phyloP scores from a whole-genome alignment of 371 early-diverging fungal genomes.

The Saksenaea vasiformis region DNA sequence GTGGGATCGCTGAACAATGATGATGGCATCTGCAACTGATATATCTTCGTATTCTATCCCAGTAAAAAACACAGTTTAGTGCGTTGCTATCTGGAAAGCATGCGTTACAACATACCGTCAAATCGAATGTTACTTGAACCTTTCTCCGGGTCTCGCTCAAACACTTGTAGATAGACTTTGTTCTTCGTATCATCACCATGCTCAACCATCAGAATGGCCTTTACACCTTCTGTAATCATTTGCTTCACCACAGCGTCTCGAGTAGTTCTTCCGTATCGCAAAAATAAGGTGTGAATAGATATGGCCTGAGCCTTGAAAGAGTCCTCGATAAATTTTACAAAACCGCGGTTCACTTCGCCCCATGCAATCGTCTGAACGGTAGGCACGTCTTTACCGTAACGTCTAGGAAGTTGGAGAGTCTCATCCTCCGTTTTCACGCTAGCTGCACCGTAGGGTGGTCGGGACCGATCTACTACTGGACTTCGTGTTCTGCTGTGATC shows the following conservation, averaged over 20 bases:
- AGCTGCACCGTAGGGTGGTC: not conserved
- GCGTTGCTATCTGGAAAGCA: not conserved
- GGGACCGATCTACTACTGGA: not conserved
- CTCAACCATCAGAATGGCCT: slow-evolving; percentile 54
- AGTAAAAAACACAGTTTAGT: not conserved
- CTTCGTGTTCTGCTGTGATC: not conserved
- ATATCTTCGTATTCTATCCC: slow-evolving; percentile 35
- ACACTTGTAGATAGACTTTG: slow-evolving; percentile 38
- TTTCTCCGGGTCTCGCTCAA: slow-evolving; percentile 20
- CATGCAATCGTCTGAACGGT: slow-evolving; percentile 21
- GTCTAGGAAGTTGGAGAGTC: not conserved
- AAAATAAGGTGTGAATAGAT: slow-evolving; percentile 11
- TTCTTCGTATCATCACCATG: slow-evolving; percentile 31
- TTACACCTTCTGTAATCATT: slow-evolving; percentile 57
- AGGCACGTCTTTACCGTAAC: slow-evolving; percentile 15
- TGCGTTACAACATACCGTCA: slow-evolving; percentile 26
- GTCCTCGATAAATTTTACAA: slow-evolving; percentile 19
- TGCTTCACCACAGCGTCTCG: slow-evolving; percentile 22
- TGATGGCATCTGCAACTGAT: slow-evolving; percentile 35
- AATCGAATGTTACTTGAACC: slow-evolving; percentile 26
- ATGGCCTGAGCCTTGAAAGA: slow-evolving; percentile 14
- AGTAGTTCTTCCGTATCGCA: slow-evolving; percentile 14
- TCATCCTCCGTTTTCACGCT: not conserved
- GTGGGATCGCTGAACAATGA: slow-evolving; percentile 20
- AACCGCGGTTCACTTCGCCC: slow-evolving; percentile 14